Evolutionary conservation across 1,284 basidiomycete genomes (phyloP), one percentile per base, ranked within the genome.

Genomic region (Trichosporon inkin): DNA sequence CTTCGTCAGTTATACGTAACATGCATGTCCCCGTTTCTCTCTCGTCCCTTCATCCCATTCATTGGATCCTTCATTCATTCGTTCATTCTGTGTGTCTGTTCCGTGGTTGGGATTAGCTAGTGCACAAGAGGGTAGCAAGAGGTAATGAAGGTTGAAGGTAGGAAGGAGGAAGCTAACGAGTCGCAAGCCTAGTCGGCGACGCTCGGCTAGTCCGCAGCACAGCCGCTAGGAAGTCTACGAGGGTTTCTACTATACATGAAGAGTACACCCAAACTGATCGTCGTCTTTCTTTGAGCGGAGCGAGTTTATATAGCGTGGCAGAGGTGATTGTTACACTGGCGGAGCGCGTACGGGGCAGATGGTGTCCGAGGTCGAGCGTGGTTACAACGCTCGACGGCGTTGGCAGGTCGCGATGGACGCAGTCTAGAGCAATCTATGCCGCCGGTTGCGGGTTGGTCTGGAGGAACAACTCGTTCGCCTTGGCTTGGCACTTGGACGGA

Each of bases 401-500:
- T 14, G 6, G 14, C 44, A 17, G 22, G 3, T n/a, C 8, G 35
- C 35, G 35, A 13, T 38, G 36, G 11, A 14, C 44, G n/a, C 5
- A 10, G 22, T 28, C 20, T 3, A 38, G 36, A 13, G 36, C 44
- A 32, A 28, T 24, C 22, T 49, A 49, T n/a, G 44, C 44, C 44
- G 44, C 24, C 6, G 40, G 20, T 22, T 49, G 44, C 10, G 44
- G 60, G 53, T 61, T 62, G n/a, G 53, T 36, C 51, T 62, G 28
- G 28, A 65, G 32, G 51, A 56, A 65, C 5, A 52, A 52, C 44
- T 61, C 61, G 36, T 65, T 65, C 37, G 61, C 24, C 8, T 58
- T 58, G 2, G 64, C 64, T 39, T 65, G 64, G 57, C 64, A 61
- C 39, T 38, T 41, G 20, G 53, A 54, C 22, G 60, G 60, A 55